Conservation (phyloP, 805 yeast genomes). For the Cyberlindnera nakhonratchasimensis region DNA sequence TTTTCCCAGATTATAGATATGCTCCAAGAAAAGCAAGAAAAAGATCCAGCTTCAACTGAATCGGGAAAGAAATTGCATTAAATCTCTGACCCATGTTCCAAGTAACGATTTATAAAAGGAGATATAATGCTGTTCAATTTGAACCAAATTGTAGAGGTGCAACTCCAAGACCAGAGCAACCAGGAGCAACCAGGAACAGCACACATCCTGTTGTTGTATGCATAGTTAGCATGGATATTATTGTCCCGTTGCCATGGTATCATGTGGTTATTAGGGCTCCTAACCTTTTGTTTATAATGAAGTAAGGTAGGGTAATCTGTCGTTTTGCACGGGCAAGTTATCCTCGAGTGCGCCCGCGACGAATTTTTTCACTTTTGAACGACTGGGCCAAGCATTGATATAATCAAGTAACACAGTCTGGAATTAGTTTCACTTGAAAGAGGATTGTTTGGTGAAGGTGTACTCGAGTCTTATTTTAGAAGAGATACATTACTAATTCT, state of each 20-base stretch:
- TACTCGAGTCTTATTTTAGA: not conserved
- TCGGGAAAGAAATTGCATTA: not conserved
- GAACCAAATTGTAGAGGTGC: no score
- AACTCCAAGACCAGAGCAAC: no score
- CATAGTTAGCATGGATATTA: no score
- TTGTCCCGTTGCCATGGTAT: not conserved
- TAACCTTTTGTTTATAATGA: not conserved
- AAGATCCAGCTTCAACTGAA: not conserved
- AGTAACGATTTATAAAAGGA: no score
- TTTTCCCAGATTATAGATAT: conserved; percentile 6
- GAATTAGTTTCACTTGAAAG: no score
- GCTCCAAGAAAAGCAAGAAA: conserved; percentile 2
- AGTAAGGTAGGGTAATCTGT: conserved; percentile 8
- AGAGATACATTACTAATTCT: no score
- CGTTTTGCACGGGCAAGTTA: not conserved
- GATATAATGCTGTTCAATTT: no score
- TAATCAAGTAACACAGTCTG: no score
- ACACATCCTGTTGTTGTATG: no score
- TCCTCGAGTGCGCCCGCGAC: conserved; percentile 5
- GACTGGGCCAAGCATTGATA: not conserved
- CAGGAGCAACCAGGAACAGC: no score
- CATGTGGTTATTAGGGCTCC: not conserved
- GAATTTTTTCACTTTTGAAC: conserved; percentile 13
- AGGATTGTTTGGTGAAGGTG: no score
- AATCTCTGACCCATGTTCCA: not conserved